phyloP scores from a whole-genome alignment of 1,139 yeast genomes.

The Casaregolazyma suthepensis region DNA sequence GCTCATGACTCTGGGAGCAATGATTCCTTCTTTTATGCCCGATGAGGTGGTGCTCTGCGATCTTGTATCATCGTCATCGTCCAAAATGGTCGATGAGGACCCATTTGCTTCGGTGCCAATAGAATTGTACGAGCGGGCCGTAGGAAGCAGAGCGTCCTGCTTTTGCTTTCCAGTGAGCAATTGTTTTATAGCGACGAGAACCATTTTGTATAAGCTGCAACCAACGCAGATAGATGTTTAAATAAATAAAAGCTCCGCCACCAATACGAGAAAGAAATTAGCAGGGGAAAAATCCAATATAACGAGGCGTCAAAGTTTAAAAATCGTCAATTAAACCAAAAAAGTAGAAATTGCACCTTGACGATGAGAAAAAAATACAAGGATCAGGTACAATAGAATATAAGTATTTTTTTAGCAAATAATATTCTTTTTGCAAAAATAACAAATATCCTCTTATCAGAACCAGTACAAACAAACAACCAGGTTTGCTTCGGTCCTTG shows the following conservation, averaged over 20 bases:
- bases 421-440: background rate
- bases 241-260: background rate
- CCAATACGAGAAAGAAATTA: background rate
- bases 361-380: too few relatives aligned
- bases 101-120: constrained; percentile 12
- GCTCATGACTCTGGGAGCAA: constrained; percentile 59
- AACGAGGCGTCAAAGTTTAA: background rate
- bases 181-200: constrained; percentile 31
- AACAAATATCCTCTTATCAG: background rate
- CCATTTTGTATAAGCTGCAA: constrained; percentile 21
- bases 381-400: background rate
- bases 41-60: constrained; percentile 12
- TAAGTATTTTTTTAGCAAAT: background rate
- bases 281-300: background rate
- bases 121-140: constrained; percentile 22
- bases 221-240: background rate
- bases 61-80: constrained; percentile 13
- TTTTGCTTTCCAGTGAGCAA: constrained; percentile 26
- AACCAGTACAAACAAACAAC: background rate
- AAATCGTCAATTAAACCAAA: background rate
- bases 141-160: constrained; percentile 28
- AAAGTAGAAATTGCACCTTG: background rate
- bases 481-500: background rate
- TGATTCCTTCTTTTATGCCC: constrained; percentile 17
- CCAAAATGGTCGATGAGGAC: constrained; percentile 5